Conservation (phyloP, 2,329 filamentous ascomycete genomes). For the Tetracladium maxilliforme region DNA sequence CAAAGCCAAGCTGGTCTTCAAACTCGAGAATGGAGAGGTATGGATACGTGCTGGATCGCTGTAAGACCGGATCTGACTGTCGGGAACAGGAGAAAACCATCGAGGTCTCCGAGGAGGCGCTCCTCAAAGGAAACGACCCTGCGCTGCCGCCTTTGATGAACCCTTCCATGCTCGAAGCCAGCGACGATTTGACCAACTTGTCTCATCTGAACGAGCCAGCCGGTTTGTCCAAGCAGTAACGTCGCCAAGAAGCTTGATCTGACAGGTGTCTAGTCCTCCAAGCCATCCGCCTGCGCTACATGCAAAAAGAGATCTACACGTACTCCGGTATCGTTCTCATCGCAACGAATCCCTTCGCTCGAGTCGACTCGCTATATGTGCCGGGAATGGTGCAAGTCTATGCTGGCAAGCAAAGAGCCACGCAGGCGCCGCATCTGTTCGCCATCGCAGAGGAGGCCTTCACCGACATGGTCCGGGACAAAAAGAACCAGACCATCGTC, state of each 20-base stretch:
- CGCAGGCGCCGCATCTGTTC: conserved; percentile 94
- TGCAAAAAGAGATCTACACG: conserved; percentile 98
- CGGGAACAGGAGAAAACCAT: conserved; percentile 60
- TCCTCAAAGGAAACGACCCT: conserved; percentile 64
- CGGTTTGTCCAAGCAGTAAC: conserved; percentile 37
- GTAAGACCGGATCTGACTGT: conserved; percentile 6
- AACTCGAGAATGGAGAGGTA: conserved; percentile 88
- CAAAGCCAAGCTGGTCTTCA: conserved; percentile 78
- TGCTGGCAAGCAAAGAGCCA: conserved; percentile 89
- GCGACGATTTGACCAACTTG: conserved; percentile 92
- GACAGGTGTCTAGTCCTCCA: conserved; percentile 69
- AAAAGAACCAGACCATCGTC: conserved; percentile 94
- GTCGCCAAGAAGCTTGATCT: not conserved
- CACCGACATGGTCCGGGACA: conserved; percentile 93
- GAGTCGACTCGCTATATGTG: conserved; percentile 95
- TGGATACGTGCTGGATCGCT: conserved; percentile 12
- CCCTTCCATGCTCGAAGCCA: conserved; percentile 93
- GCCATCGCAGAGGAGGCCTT: conserved; percentile 98
- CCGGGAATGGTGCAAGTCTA: conserved; percentile 99
- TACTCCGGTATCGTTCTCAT: conserved; percentile 98
- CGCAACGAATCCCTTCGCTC: conserved; percentile 93
- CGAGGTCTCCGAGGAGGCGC: conserved; percentile 60
- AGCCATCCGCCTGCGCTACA: conserved; percentile 91
- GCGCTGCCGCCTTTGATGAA: conserved; percentile 92
- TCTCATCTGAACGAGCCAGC: conserved; percentile 98